Conservation (phyloP, 441 rosid genomes). For the Gossypium davidsonii region DNA sequence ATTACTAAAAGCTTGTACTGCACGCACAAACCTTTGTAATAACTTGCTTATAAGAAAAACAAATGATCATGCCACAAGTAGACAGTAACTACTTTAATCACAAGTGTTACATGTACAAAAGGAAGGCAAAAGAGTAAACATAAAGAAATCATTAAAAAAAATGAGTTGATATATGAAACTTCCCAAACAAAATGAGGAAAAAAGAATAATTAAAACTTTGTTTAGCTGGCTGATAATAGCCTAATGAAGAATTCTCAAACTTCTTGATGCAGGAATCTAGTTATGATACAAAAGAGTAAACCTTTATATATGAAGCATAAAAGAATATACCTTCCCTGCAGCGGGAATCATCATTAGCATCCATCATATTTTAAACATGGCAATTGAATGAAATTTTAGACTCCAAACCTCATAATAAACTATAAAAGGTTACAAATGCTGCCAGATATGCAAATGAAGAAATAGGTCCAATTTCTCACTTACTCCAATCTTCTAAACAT, state of each 20-base stretch:
- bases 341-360: not conserved
- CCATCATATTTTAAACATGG: not conserved
- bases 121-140: not conserved
- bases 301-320: not conserved
- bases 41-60: not conserved
- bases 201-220: not conserved
- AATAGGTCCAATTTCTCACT: slow-evolving; percentile 30
- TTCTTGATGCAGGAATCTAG: not conserved
- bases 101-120: not conserved
- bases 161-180: not conserved
- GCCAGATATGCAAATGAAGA: slow-evolving; percentile 1
- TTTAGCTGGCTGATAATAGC: not conserved
- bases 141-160: not conserved
- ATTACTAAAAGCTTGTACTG: not conserved
- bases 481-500: slow-evolving; percentile 70
- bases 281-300: not conserved
- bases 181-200: not conserved
- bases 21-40: not conserved
- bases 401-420: slow-evolving; percentile 5
- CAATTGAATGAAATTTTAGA: slow-evolving; percentile 3
- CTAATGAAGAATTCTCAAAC: not conserved
- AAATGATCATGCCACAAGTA: not conserved
- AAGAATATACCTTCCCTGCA: not conserved
- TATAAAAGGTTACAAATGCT: not conserved
- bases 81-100: slow-evolving; percentile 1